Percentiles rank a stretch among this genome's conserved stretches.
Evolutionary conservation across 106 monocot species (phyloP).

Genomic region (Dendrobium huoshanense): DNA sequence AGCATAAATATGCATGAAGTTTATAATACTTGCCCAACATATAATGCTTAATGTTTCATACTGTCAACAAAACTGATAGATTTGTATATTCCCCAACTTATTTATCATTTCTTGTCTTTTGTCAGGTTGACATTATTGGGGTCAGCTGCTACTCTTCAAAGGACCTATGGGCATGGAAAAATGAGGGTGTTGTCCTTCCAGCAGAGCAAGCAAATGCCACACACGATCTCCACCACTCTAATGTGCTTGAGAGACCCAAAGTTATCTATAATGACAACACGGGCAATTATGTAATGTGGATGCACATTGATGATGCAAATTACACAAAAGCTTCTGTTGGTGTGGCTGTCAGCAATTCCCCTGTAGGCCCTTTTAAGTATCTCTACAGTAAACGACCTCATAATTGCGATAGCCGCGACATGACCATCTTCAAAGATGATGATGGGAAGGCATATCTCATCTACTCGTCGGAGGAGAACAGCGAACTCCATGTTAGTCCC

Average conservation of each 20-base stretch:
- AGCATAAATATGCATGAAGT: too few species aligned
- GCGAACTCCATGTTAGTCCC: slow-evolving; percentile 75
- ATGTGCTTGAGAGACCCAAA: slow-evolving; percentile 91
- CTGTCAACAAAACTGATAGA: not conserved
- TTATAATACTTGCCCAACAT: too few species aligned
- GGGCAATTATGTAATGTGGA: slow-evolving; percentile 77
- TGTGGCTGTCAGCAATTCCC: slow-evolving; percentile 57
- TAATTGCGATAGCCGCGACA: slow-evolving; percentile 82
- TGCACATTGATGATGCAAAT: slow-evolving; percentile 86
- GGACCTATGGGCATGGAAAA: slow-evolving; percentile 81
- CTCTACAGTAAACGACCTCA: slow-evolving; percentile 77
- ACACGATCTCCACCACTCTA: slow-evolving; percentile 74
- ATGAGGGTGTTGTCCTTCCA: slow-evolving; percentile 74
- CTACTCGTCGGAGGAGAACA: slow-evolving; percentile 82
- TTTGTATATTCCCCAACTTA: not conserved
- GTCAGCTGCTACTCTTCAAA: slow-evolving; percentile 95
- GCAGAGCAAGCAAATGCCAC: slow-evolving; percentile 52
- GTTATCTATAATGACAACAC: slow-evolving; percentile 71
- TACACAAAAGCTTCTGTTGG: slow-evolving; percentile 95
- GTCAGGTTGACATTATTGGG: slow-evolving; percentile 88
- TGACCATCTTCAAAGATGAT: slow-evolving; percentile 94
- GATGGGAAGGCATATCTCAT: slow-evolving; percentile 67
- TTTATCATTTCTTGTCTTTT: not conserved
- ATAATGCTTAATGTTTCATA: not conserved
- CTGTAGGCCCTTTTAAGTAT: slow-evolving; percentile 79